Evolutionary conservation across 208 protist species (phyloP), one percentile per base, ranked within the genome.

Genomic region (Naegleria fowleri): DNA sequence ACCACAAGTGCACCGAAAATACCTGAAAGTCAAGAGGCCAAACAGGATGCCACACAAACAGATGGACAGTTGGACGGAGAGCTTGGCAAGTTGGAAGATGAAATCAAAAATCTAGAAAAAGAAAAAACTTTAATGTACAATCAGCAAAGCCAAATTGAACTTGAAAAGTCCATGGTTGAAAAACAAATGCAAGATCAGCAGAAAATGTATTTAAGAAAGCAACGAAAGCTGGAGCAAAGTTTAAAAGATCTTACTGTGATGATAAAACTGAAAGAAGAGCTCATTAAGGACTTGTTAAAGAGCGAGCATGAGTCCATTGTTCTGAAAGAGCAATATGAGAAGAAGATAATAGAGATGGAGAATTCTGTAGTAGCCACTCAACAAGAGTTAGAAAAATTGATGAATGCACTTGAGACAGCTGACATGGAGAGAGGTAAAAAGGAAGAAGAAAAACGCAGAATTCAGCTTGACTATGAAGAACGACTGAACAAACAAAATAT

Each of bases 261-360:
- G 41, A 83, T 92, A n/a, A 40, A 43, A 22, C 38, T 90, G 11
- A 92, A 92, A 58, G 91, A 92, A 83, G 48, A 92, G 58, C n/a
- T 90, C 29, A 92, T 92, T 36, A 59, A 52, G 15, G 91, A 92
- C 4, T 58, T 92, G 33, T 13, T 79, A 7, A 43, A 83, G 41
- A 43, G 52, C 15, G 91, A 92, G 15, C 9, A 5, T 13, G 91
- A 92, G 39, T 52, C 84, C 5, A 22, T 43, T 5, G 43, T 83
- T n/a, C 48, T 75, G 29, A 39, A 86, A 11, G 25, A 39, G 22
- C 7, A 79, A n/a, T 88, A 88, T 38, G 58, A 92, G 52, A 36
- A 88, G 51, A 41, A 58, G 25, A 76, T 88, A 19, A 29, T 25
- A 0, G 33, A 92, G 25, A 88, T 92, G 43, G 38, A 43, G n/a